A percentile compares a stretch with the other conserved stretches of the same genome.
These are phyloP conservation scores for Russula sp. DNA, from an alignment of 768 basidiomycete species.

Conservation along the genomic window DNA sequence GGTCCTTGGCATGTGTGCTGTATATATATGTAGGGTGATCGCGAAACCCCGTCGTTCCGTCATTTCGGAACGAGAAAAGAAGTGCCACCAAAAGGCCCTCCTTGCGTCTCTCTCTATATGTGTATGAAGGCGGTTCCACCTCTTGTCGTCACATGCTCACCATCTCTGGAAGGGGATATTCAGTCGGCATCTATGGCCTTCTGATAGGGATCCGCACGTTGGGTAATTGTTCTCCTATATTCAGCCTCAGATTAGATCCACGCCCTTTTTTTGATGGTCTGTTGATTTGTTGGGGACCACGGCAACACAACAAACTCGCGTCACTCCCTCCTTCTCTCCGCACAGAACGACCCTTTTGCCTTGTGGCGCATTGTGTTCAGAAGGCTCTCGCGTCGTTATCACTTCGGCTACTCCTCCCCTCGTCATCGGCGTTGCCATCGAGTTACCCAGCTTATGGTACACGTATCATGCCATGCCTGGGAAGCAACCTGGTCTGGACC, in stretches of 20 bases:
- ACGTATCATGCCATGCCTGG: background rate
- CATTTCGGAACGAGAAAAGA: conserved; percentile 4
- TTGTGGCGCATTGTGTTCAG: background rate
- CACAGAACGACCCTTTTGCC: background rate
- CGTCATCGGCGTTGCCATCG: background rate
- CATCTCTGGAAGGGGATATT: conserved; percentile 4
- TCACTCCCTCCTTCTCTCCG: background rate
- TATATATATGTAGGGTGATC: background rate
- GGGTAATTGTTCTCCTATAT: no score
- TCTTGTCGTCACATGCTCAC: conserved; percentile 4
- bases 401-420: background rate
- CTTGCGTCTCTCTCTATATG: no score
- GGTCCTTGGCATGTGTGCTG: background rate
- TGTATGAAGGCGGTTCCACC: conserved; percentile 2
- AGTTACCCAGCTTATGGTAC: background rate
- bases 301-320: background rate
- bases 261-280: background rate
- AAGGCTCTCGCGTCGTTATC: background rate
- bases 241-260: background rate
- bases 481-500: background rate
- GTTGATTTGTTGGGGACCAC: background rate
- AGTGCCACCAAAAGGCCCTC: background rate
- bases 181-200: background rate
- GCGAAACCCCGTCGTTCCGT: background rate
- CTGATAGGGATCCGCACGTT: background rate